Evolutionary conservation across 768 basidiomycete genomes (phyloP).

Genomic region (Phlegmacium glaucopus): DNA sequence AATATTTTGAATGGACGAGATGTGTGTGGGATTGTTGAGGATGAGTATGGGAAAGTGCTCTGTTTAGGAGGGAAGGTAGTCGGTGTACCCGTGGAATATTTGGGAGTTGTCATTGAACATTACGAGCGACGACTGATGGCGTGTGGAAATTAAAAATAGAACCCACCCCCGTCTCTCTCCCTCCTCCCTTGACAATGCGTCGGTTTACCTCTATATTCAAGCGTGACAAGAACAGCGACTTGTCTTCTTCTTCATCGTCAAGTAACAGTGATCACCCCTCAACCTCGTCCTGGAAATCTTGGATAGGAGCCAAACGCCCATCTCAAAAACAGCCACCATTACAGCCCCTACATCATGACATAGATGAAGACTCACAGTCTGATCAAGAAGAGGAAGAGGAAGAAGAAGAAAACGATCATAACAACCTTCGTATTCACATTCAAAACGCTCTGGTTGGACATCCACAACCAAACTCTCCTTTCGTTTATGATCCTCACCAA

Average conservation of each 20-base stretch:
- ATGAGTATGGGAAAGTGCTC: slow-evolving; percentile 49
- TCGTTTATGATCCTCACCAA: slow-evolving; percentile 21
- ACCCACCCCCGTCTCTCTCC: background rate
- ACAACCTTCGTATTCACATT: background rate
- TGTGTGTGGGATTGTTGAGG: slow-evolving; percentile 52
- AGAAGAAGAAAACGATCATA: background rate
- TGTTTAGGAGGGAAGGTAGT: slow-evolving; percentile 48
- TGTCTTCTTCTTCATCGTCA: no score
- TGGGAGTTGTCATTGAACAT: slow-evolving; percentile 55
- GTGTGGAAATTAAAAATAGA: slow-evolving; percentile 39
- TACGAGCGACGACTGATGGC: slow-evolving; percentile 62
- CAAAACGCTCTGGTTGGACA: background rate
- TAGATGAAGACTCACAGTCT: slow-evolving; percentile 26
- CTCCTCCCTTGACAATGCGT: slow-evolving; percentile 42
- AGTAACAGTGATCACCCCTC: slow-evolving; percentile 21
- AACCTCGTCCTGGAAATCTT: slow-evolving; percentile 51
- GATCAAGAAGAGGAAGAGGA: no score
- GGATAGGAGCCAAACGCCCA: slow-evolving; percentile 41
- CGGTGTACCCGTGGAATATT: slow-evolving; percentile 49
- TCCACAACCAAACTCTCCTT: slow-evolving; percentile 40
- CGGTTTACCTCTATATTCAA: slow-evolving; percentile 61
- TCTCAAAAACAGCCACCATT: slow-evolving; percentile 17
- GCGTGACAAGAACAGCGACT: slow-evolving; percentile 36
- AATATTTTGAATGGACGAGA: slow-evolving; percentile 69
- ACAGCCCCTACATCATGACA: slow-evolving; percentile 24